These are phyloP conservation scores for Choricystis sp. DNA, from an alignment of 139 green algal genomes.

Conservation along the genomic window DNA sequence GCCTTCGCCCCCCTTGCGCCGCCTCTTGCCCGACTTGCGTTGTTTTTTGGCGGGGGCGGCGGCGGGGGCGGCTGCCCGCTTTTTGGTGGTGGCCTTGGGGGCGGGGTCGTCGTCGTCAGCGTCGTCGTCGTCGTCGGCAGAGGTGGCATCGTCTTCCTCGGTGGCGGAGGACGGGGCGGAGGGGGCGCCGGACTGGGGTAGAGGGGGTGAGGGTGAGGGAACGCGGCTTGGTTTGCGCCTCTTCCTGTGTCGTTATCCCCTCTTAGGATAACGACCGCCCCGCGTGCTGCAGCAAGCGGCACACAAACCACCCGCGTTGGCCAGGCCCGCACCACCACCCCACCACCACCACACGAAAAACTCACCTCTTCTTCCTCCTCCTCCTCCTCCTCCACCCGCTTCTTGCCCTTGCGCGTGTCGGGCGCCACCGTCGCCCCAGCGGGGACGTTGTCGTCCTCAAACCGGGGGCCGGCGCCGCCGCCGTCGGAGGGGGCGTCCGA, in stretches of 20 bases:
- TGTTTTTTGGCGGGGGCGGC: slow-evolving; percentile 2
- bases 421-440: no score
- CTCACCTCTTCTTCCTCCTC: not conserved
- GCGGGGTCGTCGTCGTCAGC: not conserved
- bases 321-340: no score
- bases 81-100: slow-evolving; percentile 8
- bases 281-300: no score
- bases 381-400: not conserved
- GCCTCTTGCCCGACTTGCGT: slow-evolving; percentile 9
- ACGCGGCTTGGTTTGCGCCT: no score
- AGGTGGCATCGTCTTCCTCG: not conserved
- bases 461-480: no score
- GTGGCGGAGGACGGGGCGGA: not conserved
- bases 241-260: no score
- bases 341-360: no score
- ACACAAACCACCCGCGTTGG: no score
- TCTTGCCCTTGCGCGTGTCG: not conserved
- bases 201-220: no score
- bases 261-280: no score
- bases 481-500: not conserved
- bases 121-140: not conserved
- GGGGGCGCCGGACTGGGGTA: no score
- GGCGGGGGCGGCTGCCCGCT: slow-evolving; percentile 4
- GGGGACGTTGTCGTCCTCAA: not conserved
- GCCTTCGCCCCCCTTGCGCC: slow-evolving; percentile 16